Base-by-base conservation (phyloP, 257 asterid genomes). In the Solanum chaucha region DNA sequence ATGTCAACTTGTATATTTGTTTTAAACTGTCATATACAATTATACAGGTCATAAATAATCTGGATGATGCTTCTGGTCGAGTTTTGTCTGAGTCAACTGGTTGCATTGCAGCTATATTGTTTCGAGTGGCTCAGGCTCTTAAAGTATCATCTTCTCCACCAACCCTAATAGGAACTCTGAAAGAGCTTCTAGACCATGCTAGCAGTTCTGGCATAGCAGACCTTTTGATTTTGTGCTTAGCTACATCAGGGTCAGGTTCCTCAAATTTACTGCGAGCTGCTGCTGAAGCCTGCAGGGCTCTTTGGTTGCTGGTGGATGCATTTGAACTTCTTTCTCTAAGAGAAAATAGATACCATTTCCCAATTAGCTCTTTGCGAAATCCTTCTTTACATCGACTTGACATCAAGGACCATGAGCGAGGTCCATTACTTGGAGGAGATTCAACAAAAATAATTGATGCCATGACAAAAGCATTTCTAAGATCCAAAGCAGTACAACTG, bases 211-310 rank as follows among this genome's bases (percentile, higher is more conserved):
- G 90, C 68, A 86, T 95, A 75, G 91, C 92, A 83, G 94, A 92
- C 87, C 88, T 87, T 86, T 88, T 97, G 91, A 94, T 93, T 89
- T 88, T 91, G 90, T 93, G 98, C 95, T 90, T 97, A 93, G 98
- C 93, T 89, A 92, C 98, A 68, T 97, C 96, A 80, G 99, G 99
- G 86, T 87, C 98, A 89, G 99, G 98, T 85, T 95, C 99, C 71
- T 94, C 98, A 86, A 91, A 89, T 92, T 91, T 95, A 91, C 86
- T 95, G 91, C 94, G 98, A 90, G 98, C 98, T 92, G 98, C 98
- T 71, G 96, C 95, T 90, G 99, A 97, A 93, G 96, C 96, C 85
- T 97, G 98, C 92, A 90, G 95, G 90, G 98, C 94, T 65, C 91
- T 91, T 89, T 95, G 98, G 99, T 93, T 92, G 75, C 95, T 97